A percentile compares a stretch with the other conserved stretches of the same genome.
phyloP scores from a whole-genome alignment of 345 rosid genomes.

The Nephelium lappaceum region DNA sequence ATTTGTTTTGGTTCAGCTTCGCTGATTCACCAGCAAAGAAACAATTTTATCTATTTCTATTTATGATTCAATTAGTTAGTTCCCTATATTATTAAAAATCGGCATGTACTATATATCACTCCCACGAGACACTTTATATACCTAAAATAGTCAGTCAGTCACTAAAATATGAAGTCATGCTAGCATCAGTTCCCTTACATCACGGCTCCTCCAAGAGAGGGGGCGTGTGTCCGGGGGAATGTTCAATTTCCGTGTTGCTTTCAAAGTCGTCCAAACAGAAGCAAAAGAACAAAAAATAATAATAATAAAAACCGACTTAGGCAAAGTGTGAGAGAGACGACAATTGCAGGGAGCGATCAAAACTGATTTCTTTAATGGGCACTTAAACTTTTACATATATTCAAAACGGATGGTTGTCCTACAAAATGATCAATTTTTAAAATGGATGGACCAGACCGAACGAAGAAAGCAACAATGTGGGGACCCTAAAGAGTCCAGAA shows the following conservation, averaged over 20 bases:
- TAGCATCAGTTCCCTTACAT: conserved; percentile 3
- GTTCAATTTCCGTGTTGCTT: background rate
- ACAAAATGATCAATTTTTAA: background rate
- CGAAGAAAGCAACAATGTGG: background rate
- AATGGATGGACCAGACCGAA: conserved; percentile 15
- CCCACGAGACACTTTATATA: too few relatives aligned
- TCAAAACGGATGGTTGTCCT: background rate
- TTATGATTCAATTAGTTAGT: background rate
- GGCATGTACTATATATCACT: too few relatives aligned
- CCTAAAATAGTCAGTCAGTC: background rate
- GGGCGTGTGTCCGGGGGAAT: background rate
- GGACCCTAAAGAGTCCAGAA: conserved; percentile 5
- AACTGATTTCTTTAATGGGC: background rate
- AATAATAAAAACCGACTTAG: background rate
- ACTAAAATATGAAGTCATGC: background rate
- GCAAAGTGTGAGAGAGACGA: background rate
- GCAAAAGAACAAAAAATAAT: background rate
- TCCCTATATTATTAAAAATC: background rate
- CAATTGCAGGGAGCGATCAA: background rate
- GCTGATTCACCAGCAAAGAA: too few relatives aligned
- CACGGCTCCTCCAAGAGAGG: background rate
- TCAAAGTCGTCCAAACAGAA: background rate
- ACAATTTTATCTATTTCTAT: too few relatives aligned
- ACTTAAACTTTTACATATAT: background rate
- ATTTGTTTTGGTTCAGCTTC: too few relatives aligned